A percentile compares a stretch with the other conserved stretches of the same genome.
Conservation (phyloP, 2,329 filamentous ascomycete species). For the Nectriaceae sp. region DNA sequence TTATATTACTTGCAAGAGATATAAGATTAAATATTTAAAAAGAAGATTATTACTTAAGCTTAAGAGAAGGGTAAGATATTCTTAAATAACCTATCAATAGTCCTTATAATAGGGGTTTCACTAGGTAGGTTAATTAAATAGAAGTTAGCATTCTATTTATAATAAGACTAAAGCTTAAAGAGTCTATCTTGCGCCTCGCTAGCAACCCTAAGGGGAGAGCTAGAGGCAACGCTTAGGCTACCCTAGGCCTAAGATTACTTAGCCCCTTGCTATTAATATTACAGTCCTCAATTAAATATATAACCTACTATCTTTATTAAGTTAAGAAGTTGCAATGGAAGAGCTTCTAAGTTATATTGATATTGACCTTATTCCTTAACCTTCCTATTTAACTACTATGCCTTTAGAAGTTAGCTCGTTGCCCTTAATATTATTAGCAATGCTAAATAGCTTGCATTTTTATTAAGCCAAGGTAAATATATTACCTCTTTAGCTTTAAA, state of each 20-base stretch:
- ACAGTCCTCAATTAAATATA: background rate
- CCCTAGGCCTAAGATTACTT: too few species aligned
- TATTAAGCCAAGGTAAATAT: background rate
- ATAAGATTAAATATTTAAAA: slow-evolving; percentile 3
- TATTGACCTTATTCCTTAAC: background rate
- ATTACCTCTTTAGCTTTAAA: slow-evolving; percentile 1
- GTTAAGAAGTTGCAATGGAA: background rate
- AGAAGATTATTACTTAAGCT: too few species aligned
- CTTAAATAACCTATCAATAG: background rate
- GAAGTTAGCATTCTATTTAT: too few species aligned
- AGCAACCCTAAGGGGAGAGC: too few species aligned
- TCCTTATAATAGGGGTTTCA: background rate
- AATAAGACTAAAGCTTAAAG: too few species aligned
- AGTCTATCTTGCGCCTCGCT: too few species aligned
- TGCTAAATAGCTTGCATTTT: background rate
- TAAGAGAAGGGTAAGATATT: background rate
- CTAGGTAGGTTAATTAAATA: too few species aligned
- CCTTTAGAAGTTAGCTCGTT: background rate
- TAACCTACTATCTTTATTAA: slow-evolving; percentile 1
- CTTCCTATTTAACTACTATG: too few species aligned
- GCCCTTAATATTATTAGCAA: background rate
- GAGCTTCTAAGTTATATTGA: background rate
- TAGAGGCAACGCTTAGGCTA: too few species aligned
- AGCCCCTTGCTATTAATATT: too few species aligned
- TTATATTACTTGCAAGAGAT: background rate